Evolutionary conservation across 768 basidiomycete genomes (phyloP).

Genomic region (Porphyrellus cyaneotinctus): DNA sequence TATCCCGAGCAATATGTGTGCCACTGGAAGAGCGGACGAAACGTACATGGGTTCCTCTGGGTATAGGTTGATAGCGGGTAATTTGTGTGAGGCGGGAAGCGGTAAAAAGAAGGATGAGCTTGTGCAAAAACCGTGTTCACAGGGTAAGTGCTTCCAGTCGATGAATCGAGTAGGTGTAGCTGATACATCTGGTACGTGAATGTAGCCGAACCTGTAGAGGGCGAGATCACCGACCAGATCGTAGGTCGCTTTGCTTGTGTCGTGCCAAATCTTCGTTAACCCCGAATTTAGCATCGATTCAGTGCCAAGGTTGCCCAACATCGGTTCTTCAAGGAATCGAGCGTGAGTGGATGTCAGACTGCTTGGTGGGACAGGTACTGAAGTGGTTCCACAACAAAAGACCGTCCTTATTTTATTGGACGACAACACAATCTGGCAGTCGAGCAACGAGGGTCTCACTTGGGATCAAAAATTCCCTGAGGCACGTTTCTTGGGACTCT

Average conservation of each 20-base stretch:
- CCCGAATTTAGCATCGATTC: constrained; percentile 60
- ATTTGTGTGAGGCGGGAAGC: constrained; percentile 63
- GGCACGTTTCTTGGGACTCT: constrained; percentile 74
- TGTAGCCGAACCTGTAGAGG: constrained; percentile 75
- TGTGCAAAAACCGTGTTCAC: constrained; percentile 70
- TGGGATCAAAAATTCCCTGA: constrained; percentile 68
- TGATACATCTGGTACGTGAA: not conserved
- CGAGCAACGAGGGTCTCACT: constrained; percentile 89
- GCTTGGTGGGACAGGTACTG: not conserved
- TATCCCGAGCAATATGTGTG: constrained; percentile 73
- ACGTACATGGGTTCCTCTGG: constrained; percentile 87
- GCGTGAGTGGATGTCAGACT: constrained; percentile 37
- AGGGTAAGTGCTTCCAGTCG: constrained; percentile 42
- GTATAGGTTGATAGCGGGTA: constrained; percentile 87
- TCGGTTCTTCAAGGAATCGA: constrained; percentile 80
- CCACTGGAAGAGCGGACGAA: constrained; percentile 43
- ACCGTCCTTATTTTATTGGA: constrained; percentile 79
- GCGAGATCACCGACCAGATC: constrained; percentile 69
- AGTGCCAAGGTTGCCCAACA: constrained; percentile 62
- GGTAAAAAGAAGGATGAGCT: constrained; percentile 67
- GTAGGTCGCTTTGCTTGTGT: constrained; percentile 39
- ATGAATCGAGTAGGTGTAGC: not conserved
- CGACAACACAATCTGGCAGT: constrained; percentile 87
- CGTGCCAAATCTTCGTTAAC: constrained; percentile 1
- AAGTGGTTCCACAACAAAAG: constrained; percentile 32